A percentile compares a stretch with the other conserved stretches of the same genome.
phyloP scores from a whole-genome alignment of 371 early-diverging fungal species.

The Mortierella sp. region DNA sequence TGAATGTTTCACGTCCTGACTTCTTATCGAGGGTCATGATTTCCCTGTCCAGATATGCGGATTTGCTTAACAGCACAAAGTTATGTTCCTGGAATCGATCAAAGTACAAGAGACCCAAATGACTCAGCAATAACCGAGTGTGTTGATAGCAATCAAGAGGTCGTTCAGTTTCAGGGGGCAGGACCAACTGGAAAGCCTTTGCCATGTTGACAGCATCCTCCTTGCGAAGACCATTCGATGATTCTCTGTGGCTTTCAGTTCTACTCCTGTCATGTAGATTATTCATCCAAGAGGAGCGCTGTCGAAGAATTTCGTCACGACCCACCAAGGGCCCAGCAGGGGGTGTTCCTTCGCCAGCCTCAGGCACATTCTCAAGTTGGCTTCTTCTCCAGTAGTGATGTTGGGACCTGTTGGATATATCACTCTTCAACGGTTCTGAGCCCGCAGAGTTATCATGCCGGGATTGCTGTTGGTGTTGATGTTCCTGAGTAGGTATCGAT shows the following conservation, averaged over 20 bases:
- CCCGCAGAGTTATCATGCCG: background rate
- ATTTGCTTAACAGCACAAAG: constrained; percentile 74
- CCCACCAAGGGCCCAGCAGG: background rate
- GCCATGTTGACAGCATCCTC: constrained; percentile 61
- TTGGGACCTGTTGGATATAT: constrained; percentile 1
- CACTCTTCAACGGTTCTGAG: no score
- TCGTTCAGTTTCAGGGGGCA: constrained; percentile 65
- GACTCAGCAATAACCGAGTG: constrained; percentile 76
- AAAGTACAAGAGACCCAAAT: constrained; percentile 79
- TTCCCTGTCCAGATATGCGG: constrained; percentile 76
- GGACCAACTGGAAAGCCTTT: constrained; percentile 67
- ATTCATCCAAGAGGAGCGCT: constrained; percentile 2
- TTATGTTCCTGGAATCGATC: constrained; percentile 77
- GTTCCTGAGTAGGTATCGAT: background rate
- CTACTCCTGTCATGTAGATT: background rate
- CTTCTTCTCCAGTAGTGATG: constrained; percentile 7
- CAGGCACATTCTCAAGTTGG: constrained; percentile 15
- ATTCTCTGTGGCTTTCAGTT: constrained; percentile 3
- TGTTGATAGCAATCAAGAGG: constrained; percentile 70
- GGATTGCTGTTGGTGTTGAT: background rate
- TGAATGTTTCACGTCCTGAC: constrained; percentile 85
- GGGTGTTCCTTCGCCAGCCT: constrained; percentile 7
- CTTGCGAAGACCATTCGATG: background rate
- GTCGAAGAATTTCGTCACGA: background rate
- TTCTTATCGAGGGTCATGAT: constrained; percentile 82